A percentile compares a stretch with the other conserved stretches of the same genome.
Evolutionary conservation across 108 stramenopile genomes (phyloP).

Genomic region (Stephanodiscus triporus): DNA sequence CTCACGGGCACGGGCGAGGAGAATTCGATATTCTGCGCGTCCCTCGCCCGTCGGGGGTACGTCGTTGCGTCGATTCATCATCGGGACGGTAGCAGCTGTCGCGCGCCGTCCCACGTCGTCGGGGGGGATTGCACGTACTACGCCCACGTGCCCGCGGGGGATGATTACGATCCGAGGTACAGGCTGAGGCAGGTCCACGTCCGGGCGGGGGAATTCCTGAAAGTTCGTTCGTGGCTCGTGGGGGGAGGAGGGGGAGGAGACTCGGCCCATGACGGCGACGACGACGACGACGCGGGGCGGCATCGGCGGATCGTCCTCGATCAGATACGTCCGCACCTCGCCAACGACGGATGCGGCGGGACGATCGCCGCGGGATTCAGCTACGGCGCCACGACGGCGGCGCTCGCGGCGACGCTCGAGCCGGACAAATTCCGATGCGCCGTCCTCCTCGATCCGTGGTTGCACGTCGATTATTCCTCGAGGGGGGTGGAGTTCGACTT

Average conservation of each 20-base stretch:
- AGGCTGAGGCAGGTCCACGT: slow-evolving; percentile 52
- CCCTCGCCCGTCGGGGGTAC: slow-evolving; percentile 58
- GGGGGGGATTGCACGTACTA: slow-evolving; percentile 52
- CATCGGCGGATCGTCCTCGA: slow-evolving; percentile 20
- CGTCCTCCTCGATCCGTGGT: slow-evolving; percentile 61
- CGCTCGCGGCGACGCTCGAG: slow-evolving; percentile 36
- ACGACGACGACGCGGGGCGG: not conserved
- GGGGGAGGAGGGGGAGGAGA: not conserved
- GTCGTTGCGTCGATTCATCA: slow-evolving; percentile 61
- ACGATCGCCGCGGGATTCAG: slow-evolving; percentile 62
- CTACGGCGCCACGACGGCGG: slow-evolving; percentile 56
- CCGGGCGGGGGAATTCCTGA: slow-evolving; percentile 47
- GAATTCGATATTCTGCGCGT: slow-evolving; percentile 47
- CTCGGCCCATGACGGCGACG: not conserved
- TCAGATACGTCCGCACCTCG: slow-evolving; percentile 28
- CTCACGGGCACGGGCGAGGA: slow-evolving; percentile 69
- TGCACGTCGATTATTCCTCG: slow-evolving; percentile 50
- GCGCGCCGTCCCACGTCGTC: slow-evolving; percentile 34
- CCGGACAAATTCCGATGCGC: slow-evolving; percentile 48
- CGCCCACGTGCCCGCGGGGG: slow-evolving; percentile 41
- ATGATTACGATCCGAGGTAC: slow-evolving; percentile 49
- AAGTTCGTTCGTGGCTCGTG: slow-evolving; percentile 35
- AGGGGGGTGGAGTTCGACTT: slow-evolving; percentile 53
- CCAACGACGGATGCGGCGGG: slow-evolving; percentile 8
- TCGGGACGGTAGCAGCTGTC: slow-evolving; percentile 59